phyloP scores from a whole-genome alignment of 2,329 filamentous ascomycete genomes.

The Apiospora arundinis region DNA sequence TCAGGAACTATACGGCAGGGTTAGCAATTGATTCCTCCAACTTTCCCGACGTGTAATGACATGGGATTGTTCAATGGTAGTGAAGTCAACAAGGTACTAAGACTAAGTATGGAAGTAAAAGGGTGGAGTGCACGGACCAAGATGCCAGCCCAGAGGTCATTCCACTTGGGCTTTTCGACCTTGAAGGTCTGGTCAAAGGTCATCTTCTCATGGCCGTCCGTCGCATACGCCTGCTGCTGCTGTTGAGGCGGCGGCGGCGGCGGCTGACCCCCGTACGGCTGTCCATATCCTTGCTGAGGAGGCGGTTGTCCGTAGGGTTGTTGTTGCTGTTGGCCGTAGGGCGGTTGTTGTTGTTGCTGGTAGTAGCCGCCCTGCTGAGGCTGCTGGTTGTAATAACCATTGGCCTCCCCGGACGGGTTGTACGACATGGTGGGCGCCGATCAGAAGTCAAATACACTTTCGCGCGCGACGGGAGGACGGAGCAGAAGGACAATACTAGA shows the following conservation, averaged over 20 bases:
- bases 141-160: conserved; percentile 88
- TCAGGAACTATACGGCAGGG: conserved; percentile 61
- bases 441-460: conserved; percentile 4
- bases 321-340: conserved; percentile 2
- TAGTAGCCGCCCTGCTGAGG: background rate
- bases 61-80: background rate
- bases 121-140: conserved; percentile 57
- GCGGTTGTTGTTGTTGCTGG: background rate
- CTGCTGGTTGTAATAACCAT: conserved; percentile 13
- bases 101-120: background rate
- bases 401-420: background rate
- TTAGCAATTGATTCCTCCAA: conserved; percentile 20
- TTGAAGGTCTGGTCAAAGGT: conserved; percentile 84
- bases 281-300: conserved; percentile 5
- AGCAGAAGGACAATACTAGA: background rate
- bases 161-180: conserved; percentile 82
- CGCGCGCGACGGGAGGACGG: background rate
- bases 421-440: conserved; percentile 5
- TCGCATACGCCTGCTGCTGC: background rate
- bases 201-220: conserved; percentile 50
- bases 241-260: conserved; percentile 5
- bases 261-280: background rate
- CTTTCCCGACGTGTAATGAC: background rate
- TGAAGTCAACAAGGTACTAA: too few species aligned
- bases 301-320: conserved; percentile 11